These are phyloP conservation scores for Colletotrichum orchidophilum DNA, from an alignment of 2,329 filamentous ascomycete species.

Conservation along the genomic window DNA sequence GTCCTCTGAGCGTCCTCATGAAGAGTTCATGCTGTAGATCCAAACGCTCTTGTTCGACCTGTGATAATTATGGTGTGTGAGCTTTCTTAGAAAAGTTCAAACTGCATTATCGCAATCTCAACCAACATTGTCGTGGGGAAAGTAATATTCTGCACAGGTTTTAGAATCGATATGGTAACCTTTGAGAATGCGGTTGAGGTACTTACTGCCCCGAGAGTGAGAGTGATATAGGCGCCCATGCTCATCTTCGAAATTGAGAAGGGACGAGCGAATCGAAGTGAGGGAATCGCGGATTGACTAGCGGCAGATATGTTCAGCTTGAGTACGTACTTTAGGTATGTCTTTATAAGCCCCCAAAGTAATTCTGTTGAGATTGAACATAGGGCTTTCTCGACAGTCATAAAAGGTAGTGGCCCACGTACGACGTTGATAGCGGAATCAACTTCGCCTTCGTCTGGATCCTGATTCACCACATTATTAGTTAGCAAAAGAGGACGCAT, in stretches of 20 bases:
- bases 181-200: fast-evolving
- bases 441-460: constrained; percentile 11
- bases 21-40: constrained; percentile 51
- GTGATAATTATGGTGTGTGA: not conserved
- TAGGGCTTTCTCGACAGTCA: not conserved
- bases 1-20: constrained; percentile 43
- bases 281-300: constrained; percentile 27
- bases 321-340: too few relatives aligned
- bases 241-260: constrained; percentile 21
- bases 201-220: constrained; percentile 22
- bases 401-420: not conserved
- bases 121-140: constrained; percentile 23
- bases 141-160: constrained; percentile 14
- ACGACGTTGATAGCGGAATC: constrained; percentile 26
- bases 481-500: not conserved
- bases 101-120: not conserved
- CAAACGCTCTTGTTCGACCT: constrained; percentile 31
- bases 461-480: not conserved
- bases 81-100: fast-evolving
- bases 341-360: too few relatives aligned
- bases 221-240: constrained; percentile 25
- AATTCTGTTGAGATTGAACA: not conserved
- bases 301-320: not conserved
- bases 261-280: constrained; percentile 17
- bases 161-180: fast-evolving